These are phyloP conservation scores for Hypoxylon rickii DNA, from an alignment of 495 filamentous ascomycete species.

Conservation along the genomic window DNA sequence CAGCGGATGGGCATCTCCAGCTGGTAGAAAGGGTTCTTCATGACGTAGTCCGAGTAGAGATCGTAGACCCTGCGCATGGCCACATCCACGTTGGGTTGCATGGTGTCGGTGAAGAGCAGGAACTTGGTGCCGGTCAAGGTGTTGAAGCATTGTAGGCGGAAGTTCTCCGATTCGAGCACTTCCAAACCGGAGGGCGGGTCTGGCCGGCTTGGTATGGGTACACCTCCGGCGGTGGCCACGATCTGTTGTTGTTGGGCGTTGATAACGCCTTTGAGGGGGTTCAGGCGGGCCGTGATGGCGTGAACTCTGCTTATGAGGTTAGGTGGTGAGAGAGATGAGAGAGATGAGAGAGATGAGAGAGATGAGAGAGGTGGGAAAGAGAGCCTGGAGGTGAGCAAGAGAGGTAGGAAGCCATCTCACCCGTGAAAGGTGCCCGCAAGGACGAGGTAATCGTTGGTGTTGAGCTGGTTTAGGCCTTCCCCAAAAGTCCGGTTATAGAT, in stretches of 20 bases:
- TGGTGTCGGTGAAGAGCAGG: slow-evolving; percentile 89
- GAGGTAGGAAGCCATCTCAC: slow-evolving; percentile 46
- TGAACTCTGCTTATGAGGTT: slow-evolving; percentile 64
- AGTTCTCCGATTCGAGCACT: slow-evolving; percentile 86
- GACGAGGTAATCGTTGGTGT: slow-evolving; percentile 92
- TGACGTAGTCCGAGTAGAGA: slow-evolving; percentile 94
- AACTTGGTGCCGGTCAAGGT: slow-evolving; percentile 95
- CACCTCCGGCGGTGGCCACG: slow-evolving; percentile 37
- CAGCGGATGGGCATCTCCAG: slow-evolving; percentile 96
- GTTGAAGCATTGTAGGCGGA: slow-evolving; percentile 93
- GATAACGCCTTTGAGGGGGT: slow-evolving; percentile 53
- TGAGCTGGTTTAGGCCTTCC: slow-evolving; percentile 78
- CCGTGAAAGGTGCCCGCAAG: slow-evolving; percentile 99
- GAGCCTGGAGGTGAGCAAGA: slow-evolving; percentile 2
- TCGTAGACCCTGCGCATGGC: slow-evolving; percentile 87
- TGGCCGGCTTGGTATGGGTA: slow-evolving; percentile 48
- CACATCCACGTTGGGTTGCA: slow-evolving; percentile 83
- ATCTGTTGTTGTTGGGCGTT: slow-evolving; percentile 50
- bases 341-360: no score
- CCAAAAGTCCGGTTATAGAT: slow-evolving; percentile 95
- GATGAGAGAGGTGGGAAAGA: not conserved
- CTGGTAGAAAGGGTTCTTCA: slow-evolving; percentile 99
- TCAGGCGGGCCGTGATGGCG: slow-evolving; percentile 84
- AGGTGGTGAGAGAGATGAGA: not conserved
- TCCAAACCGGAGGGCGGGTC: slow-evolving; percentile 76